phyloP scores from a whole-genome alignment of 1,284 basidiomycete genomes.

The Rhodotorula sp. region DNA sequence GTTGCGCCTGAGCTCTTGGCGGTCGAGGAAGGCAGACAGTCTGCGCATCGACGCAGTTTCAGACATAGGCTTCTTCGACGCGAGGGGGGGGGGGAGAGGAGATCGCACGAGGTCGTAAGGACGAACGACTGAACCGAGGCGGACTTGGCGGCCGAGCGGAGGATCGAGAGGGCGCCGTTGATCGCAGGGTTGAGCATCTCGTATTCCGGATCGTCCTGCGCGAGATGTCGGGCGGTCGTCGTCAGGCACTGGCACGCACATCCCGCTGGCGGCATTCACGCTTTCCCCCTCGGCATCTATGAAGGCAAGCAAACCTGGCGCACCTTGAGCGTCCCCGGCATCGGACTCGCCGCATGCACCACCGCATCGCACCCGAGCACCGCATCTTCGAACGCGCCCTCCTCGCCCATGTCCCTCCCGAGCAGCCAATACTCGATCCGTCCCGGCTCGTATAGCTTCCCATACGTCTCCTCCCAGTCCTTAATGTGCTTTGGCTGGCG shows the following conservation, averaged over 20 bases:
- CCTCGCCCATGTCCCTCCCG: slow-evolving; percentile 33
- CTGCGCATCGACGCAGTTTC: background rate
- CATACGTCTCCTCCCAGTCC: background rate
- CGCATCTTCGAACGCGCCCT: slow-evolving; percentile 53
- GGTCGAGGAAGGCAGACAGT: background rate
- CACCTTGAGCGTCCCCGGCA: background rate
- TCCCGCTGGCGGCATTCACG: too few species aligned
- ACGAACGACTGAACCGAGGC: slow-evolving; percentile 6
- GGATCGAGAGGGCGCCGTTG: slow-evolving; percentile 45
- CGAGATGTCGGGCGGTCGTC: too few species aligned
- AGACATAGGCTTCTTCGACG: background rate
- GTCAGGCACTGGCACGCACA: too few species aligned
- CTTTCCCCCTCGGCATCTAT: too few species aligned
- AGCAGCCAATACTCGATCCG: background rate
- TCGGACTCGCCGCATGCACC: slow-evolving; percentile 46
- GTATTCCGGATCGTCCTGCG: background rate
- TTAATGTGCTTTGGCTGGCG: background rate
- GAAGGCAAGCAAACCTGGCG: background rate
- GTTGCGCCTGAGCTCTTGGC: background rate
- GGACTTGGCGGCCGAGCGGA: slow-evolving; percentile 33
- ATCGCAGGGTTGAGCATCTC: slow-evolving; percentile 49
- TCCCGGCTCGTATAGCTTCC: background rate
- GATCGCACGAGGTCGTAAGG: slow-evolving; percentile 3
- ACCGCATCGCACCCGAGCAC: slow-evolving; percentile 55
- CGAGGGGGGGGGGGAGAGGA: too few species aligned